These are phyloP conservation scores for Solanum paucissectum DNA, from an alignment of 257 asterid species.

Conservation along the genomic window DNA sequence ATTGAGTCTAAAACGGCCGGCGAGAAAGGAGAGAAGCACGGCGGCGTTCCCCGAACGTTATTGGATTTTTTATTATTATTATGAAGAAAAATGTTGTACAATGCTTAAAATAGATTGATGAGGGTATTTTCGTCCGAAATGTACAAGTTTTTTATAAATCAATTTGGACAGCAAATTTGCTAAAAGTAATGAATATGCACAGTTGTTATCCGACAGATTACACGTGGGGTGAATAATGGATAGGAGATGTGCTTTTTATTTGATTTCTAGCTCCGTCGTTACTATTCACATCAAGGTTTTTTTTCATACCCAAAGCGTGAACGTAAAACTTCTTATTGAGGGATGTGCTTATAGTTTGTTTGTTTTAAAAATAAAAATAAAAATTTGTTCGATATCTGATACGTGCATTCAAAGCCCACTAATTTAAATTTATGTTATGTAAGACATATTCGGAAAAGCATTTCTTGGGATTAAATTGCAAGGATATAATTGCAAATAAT, in stretches of 20 bases:
- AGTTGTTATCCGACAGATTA: background rate
- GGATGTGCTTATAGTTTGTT: no score
- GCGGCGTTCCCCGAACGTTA: background rate
- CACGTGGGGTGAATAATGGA: slow-evolving; percentile 2
- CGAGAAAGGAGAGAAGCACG: background rate
- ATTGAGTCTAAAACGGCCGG: slow-evolving; percentile 13
- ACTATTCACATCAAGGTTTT: accelerated
- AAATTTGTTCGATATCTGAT: accelerated
- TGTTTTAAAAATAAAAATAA: no score
- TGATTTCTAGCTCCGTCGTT: accelerated
- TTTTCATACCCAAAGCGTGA: no score
- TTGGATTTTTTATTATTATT: background rate
- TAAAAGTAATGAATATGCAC: background rate
- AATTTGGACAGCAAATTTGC: background rate
- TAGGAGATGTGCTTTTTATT: background rate
- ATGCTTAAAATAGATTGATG: background rate
- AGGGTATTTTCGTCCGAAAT: background rate
- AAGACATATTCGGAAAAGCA: background rate
- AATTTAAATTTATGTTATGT: background rate
- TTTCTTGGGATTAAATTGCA: background rate
- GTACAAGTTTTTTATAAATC: background rate
- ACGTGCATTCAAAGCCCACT: background rate
- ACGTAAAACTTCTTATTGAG: background rate
- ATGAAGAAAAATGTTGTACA: background rate
- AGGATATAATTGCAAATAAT: background rate